Base-by-base conservation (phyloP, 176 grass and related monocot genomes). In the Carex parvula region DNA sequence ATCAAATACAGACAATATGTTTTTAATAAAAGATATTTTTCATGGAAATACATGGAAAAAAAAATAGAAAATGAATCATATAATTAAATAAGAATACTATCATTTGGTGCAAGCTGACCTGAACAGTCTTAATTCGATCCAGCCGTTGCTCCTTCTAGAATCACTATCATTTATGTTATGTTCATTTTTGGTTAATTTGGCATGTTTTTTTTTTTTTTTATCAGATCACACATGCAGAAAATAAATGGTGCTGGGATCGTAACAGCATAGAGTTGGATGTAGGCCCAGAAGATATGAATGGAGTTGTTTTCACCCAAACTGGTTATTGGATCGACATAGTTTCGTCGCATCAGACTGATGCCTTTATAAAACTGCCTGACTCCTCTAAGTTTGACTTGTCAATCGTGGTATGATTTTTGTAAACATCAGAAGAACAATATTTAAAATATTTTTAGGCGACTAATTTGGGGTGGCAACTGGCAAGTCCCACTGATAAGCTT, bases 181-280 rank as follows among this genome's bases (percentile, higher is more conserved):
- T 42, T 64, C 37, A 60, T 24, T 62, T 76, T 80, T 33, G 12
- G 12, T 75, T 74, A 50, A 74, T 21, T 74, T 74, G 10, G 12
- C 13, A 26, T 74, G 41, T 2, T 6, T 53, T 52, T 50, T 48
- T 21, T 21, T 6, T 20, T 77, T 85, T 62, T 22, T 66, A 88
- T 52, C 50, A 99, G 96, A 87, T 92, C 46, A 91, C 89, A 54
- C 90, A 94, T 44, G 46, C 79, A 59, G 79, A 93, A 53, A 91
- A 95, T 90, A 85, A 90, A 85, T 99, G 91, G 96, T 99, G 93
- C 84, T 99, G 96, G 96, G 91, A 92, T 41, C 75, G 88, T 70
- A 92, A 86, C 84, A 60, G 42, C 71, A 80, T 99, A 54, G 85
- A 99, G 86, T 14, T 99, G 84, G 79, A 94, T 87, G 88, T 99